These are phyloP conservation scores for Trichosporon asahii DNA, from an alignment of 1,284 basidiomycete genomes.

Conservation along the genomic window DNA sequence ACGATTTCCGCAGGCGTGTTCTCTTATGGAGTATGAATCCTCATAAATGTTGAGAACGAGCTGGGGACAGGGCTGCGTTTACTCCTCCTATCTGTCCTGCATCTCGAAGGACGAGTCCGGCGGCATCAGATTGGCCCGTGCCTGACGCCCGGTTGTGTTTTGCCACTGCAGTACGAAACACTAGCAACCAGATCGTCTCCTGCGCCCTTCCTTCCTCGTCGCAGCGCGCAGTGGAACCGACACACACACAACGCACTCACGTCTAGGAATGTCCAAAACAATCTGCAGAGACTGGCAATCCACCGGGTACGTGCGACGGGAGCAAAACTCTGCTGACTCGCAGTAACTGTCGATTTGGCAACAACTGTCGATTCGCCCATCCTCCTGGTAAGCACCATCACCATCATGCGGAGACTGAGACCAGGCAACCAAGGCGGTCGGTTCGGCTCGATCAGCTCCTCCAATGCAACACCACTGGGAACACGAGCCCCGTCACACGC, in stretches of 20 bases:
- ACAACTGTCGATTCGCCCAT: conserved; percentile 39
- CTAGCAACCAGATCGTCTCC: too few species aligned
- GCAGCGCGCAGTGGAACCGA: neutral
- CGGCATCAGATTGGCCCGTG: neutral
- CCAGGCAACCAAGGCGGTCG: conserved; percentile 14
- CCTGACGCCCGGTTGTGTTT: neutral
- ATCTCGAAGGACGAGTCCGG: neutral
- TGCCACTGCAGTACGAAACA: conserved; percentile 2
- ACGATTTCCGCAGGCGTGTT: conserved; percentile 1
- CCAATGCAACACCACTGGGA: conserved; percentile 30
- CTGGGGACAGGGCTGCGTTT: too few species aligned
- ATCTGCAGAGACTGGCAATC: conserved; percentile 21
- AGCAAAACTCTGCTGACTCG: neutral
- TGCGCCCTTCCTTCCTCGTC: neutral
- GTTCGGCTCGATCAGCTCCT: neutral
- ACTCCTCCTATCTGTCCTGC: too few species aligned
- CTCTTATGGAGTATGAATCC: neutral
- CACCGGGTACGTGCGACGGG: conserved; percentile 17
- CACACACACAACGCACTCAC: neutral
- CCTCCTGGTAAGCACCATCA: conserved; percentile 26
- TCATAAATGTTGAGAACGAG: neutral
- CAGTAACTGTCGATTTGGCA: conserved; percentile 42
- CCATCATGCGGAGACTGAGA: neutral
- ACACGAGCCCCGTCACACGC: conserved; percentile 10
- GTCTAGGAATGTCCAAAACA: conserved; percentile 8